phyloP scores from a whole-genome alignment of 306 rosid genomes.

The Medicago ruthenica region DNA sequence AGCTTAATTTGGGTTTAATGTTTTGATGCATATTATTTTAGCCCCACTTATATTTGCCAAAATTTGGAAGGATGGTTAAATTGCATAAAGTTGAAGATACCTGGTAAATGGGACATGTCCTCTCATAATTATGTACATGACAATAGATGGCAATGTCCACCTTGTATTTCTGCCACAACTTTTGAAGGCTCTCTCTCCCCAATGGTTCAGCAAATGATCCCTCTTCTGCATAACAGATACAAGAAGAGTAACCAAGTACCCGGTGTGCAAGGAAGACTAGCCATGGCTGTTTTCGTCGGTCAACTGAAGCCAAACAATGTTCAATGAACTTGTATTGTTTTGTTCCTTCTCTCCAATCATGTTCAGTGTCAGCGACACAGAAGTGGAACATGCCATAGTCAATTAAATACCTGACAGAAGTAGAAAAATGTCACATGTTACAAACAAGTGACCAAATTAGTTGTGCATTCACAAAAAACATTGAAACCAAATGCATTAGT shows the following conservation, averaged over 20 bases:
- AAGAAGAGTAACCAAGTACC: slow-evolving; percentile 86
- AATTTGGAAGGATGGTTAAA: slow-evolving; percentile 6
- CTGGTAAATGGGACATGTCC: slow-evolving; percentile 93
- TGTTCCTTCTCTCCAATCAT: slow-evolving; percentile 89
- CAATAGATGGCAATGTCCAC: slow-evolving; percentile 90
- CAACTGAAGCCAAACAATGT: slow-evolving; percentile 82
- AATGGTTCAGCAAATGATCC: slow-evolving; percentile 94
- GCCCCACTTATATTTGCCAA: background rate
- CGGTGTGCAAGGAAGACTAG: slow-evolving; percentile 85
- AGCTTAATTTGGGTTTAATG: too few relatives aligned
- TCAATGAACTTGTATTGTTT: slow-evolving; percentile 85
- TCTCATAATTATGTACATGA: slow-evolving; percentile 89
- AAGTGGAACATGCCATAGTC: slow-evolving; percentile 89
- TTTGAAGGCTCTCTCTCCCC: slow-evolving; percentile 90
- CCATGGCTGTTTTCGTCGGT: slow-evolving; percentile 96
- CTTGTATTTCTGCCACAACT: slow-evolving; percentile 86
- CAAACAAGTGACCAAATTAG: background rate
- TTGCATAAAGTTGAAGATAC: slow-evolving; percentile 48
- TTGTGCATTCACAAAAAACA: background rate
- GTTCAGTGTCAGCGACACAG: slow-evolving; percentile 90
- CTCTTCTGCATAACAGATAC: slow-evolving; percentile 73
- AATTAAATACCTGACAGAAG: slow-evolving; percentile 66
- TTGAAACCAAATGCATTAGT: too few relatives aligned
- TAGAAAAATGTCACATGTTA: slow-evolving; percentile 19
- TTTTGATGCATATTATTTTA: background rate